phyloP scores from a whole-genome alignment of 2,329 filamentous ascomycete genomes.

The Apiospora marii region DNA sequence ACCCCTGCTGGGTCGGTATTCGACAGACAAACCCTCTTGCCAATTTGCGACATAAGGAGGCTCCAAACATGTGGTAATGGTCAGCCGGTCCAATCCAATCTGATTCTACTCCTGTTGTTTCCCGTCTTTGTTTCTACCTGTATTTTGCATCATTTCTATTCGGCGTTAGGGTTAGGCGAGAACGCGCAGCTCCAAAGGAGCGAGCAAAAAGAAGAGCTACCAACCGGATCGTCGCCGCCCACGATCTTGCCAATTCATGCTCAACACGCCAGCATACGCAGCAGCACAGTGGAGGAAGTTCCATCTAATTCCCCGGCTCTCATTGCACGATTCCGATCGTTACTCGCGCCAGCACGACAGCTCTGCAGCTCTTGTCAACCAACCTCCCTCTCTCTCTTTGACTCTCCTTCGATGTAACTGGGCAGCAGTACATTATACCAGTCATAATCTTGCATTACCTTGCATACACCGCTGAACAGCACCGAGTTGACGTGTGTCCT shows the following conservation, averaged over 20 bases:
- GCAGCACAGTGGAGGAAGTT: slow-evolving; percentile 15
- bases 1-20: not conserved
- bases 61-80: not conserved
- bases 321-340: slow-evolving; percentile 7
- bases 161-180: not conserved
- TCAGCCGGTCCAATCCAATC: not conserved
- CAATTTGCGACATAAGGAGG: slow-evolving; percentile 1
- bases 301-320: slow-evolving; percentile 12
- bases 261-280: slow-evolving; percentile 10
- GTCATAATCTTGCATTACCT: slow-evolving; percentile 12
- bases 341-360: not conserved
- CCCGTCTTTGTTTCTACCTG: not conserved
- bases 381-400: not conserved
- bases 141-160: not conserved
- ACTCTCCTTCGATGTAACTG: not conserved
- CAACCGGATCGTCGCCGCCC: slow-evolving; percentile 11
- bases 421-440: slow-evolving; percentile 7
- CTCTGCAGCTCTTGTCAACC: not conserved
- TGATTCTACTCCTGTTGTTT: not conserved
- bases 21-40: not conserved
- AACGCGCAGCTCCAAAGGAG: slow-evolving; percentile 8
- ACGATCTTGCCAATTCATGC: slow-evolving; percentile 20
- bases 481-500: slow-evolving; percentile 20
- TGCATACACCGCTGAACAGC: slow-evolving; percentile 19
- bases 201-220: not conserved